Evolutionary conservation across 345 rosid genomes (phyloP), one percentile per base, ranked within the genome.

Genomic region (Salix viminalis): DNA sequence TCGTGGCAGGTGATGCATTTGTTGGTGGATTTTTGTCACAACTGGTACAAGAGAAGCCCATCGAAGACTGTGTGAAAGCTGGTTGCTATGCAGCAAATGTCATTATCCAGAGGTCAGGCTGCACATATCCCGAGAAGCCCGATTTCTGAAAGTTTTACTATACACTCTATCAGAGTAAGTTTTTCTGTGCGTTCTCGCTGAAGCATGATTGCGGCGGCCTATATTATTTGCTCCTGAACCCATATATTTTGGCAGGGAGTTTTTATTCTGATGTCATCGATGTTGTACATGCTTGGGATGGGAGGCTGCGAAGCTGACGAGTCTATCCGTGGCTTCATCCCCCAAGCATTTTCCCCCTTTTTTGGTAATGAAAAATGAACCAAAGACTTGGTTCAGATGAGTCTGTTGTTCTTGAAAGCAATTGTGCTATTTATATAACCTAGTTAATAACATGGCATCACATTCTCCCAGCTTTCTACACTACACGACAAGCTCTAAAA

Each of bases 81-180:
- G 99, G 94, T 16, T 87, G 88, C 77, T 93, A 96, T 34, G 98
- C 95, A 0, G 83, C 97, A 19, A 91, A 93, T 62, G 94, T 91
- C 21, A 84, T 95, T 69, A 95, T 95, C 87, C 99, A 92, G 67
- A 90, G 98, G 87, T 88, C 97, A 62, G 97, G 99, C 41, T 96
- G 99, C 97, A 90, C 97, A 69, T 92, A 88, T 46, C 96, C 96
- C 0, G 87, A 79, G 54, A 88, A 87, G 85, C 93, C 92, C 3
- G 81, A 88, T 23, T 88, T 88, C 36, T 7, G 19, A 24, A 21
- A 54, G 19, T 13, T 2, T 37, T 7, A 3, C 7, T 3, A 3
- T 23, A 24, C 39, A 21, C 7, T 2, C 18, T 34, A 9, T 2
- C 7, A 0, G 28, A 34, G 75, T 13, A 36, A n/a, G 3, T 24